phyloP scores from a whole-genome alignment of 225 moss, liverwort and hornwort genomes.

The Straminergon stramineum region DNA sequence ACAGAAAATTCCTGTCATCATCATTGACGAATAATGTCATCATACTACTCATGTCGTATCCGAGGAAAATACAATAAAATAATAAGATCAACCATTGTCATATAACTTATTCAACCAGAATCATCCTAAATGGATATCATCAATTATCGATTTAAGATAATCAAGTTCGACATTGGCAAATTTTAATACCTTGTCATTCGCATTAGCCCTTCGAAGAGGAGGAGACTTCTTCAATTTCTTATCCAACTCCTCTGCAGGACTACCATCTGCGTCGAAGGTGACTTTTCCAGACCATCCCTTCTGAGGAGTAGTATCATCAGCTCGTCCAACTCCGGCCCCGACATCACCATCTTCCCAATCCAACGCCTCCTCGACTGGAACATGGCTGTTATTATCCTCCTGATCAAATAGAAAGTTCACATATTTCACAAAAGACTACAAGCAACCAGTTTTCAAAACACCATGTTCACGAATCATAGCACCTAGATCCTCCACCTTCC shows the following conservation, averaged over 20 bases:
- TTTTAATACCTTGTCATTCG: constrained; percentile 69
- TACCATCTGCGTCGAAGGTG: constrained; percentile 36
- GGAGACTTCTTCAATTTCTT: constrained; percentile 36
- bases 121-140: not conserved
- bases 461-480: not conserved
- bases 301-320: constrained; percentile 8
- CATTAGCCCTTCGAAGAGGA: constrained; percentile 72
- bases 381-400: constrained; percentile 24
- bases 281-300: constrained; percentile 76
- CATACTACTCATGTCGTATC: not conserved
- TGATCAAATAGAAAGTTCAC: constrained; percentile 6
- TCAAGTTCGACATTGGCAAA: not conserved
- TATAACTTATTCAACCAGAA: not conserved
- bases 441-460: not conserved
- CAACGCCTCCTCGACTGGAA: constrained; percentile 54
- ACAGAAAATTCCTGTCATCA: constrained; percentile 59
- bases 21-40: not conserved
- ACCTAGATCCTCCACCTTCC: not conserved
- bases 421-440: not conserved
- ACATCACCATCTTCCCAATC: constrained; percentile 90
- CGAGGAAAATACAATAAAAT: not conserved
- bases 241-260: constrained; percentile 18
- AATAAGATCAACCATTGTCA: not conserved
- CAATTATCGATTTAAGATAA: not conserved
- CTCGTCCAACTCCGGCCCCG: constrained; percentile 1